Evolutionary conservation across 805 yeast species (phyloP).

Genomic region (Sugiyamaella boreocaroliniensis): DNA sequence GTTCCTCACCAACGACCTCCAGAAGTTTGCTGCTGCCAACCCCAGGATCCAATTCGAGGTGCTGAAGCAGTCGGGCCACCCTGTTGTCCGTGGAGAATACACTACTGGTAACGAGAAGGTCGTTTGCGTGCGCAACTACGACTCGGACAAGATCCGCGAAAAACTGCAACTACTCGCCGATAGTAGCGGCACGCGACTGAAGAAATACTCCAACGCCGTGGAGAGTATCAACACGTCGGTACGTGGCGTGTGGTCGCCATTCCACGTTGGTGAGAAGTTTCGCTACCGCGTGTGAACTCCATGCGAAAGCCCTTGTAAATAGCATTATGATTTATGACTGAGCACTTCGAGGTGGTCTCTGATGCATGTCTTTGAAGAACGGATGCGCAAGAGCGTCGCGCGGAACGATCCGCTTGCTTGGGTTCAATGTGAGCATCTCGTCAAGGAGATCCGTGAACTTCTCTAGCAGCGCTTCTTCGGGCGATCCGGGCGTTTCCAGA

Average conservation of each 20-base stretch:
- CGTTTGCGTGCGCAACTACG: conserved; percentile 72
- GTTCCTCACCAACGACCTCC: conserved; percentile 48
- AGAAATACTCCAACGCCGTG: conserved; percentile 69
- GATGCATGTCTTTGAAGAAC: conserved; percentile 30
- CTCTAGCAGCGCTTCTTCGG: conserved; percentile 10
- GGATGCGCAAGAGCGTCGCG: conserved; percentile 56
- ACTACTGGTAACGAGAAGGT: conserved; percentile 42
- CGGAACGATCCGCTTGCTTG: conserved; percentile 63
- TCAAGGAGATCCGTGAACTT: conserved; percentile 28
- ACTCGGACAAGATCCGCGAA: conserved; percentile 51
- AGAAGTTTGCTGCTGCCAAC: conserved; percentile 50
- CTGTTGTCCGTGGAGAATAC: conserved; percentile 59
- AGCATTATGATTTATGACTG: neutral
- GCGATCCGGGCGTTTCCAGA: conserved; percentile 8
- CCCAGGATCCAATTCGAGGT: conserved; percentile 70
- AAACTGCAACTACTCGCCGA: conserved; percentile 60
- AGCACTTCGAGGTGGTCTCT: neutral
- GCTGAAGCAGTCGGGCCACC: conserved; percentile 72
- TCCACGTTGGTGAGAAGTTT: conserved; percentile 57
- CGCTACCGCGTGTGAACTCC: conserved; percentile 40
- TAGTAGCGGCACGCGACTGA: conserved; percentile 57
- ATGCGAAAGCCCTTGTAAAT: neutral
- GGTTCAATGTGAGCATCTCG: conserved; percentile 37
- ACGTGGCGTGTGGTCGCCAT: conserved; percentile 97
- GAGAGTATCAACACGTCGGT: conserved; percentile 73